phyloP scores from a whole-genome alignment of 495 filamentous ascomycete species.

The Astrothelium subdiscretum region DNA sequence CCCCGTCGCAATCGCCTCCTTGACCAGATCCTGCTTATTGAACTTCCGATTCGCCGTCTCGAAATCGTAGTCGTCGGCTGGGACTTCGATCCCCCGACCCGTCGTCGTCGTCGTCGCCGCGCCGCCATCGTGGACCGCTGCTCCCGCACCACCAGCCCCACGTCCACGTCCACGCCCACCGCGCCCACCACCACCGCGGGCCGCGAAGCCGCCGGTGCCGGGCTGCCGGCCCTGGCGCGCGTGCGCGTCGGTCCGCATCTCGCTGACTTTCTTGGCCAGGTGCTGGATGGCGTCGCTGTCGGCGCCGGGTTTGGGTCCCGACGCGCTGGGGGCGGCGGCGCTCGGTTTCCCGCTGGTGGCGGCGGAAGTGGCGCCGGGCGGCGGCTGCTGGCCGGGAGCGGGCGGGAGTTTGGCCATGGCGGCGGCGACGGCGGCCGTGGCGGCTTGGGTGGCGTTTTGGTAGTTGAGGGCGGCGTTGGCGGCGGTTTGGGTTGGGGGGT shows the following conservation, averaged over 20 bases:
- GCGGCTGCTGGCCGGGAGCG: conserved; percentile 27
- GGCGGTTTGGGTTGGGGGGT: conserved; percentile 15
- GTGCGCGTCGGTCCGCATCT: conserved; percentile 62
- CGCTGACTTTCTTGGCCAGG: conserved; percentile 70
- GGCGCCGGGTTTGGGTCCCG: conserved; percentile 22
- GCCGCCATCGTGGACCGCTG: conserved; percentile 31
- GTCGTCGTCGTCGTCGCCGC: too few relatives aligned
- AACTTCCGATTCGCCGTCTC: conserved; percentile 88
- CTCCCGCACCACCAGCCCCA: conserved; percentile 42
- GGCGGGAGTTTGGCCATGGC: conserved; percentile 75
- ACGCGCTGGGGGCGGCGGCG: conserved; percentile 32
- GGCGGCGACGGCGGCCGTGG: conserved; percentile 73
- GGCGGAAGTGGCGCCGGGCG: not conserved
- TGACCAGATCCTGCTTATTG: conserved; percentile 91
- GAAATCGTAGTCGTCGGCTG: conserved; percentile 86
- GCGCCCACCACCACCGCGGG: conserved; percentile 13
- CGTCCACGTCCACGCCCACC: conserved; percentile 43
- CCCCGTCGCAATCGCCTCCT: conserved; percentile 74
- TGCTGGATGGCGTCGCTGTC: conserved; percentile 50
- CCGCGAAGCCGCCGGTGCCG: conserved; percentile 22
- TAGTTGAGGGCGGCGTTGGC: conserved; percentile 26
- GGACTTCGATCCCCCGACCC: conserved; percentile 71
- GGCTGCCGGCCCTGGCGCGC: conserved; percentile 18
- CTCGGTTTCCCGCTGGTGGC: not conserved
- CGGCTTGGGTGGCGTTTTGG: conserved; percentile 69